phyloP scores from a whole-genome alignment of 192 early-diverging fungal genomes.

The Entomortierella lignicola region DNA sequence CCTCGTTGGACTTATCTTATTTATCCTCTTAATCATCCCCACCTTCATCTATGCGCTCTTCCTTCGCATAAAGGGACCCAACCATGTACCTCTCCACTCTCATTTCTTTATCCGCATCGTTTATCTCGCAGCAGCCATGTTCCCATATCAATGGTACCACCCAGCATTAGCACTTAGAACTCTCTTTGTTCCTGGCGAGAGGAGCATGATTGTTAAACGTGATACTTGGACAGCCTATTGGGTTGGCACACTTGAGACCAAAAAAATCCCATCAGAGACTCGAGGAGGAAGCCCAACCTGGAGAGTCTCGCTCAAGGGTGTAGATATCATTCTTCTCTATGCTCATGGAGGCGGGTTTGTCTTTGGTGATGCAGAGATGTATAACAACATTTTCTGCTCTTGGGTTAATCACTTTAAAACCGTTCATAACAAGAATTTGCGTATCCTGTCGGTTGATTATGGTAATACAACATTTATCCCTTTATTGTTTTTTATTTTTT shows the following conservation, averaged over 20 bases:
- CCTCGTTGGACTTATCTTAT: slow-evolving; percentile 31
- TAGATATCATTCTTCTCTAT: slow-evolving; percentile 46
- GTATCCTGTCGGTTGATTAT: slow-evolving; percentile 48
- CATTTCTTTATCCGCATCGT: slow-evolving; percentile 47
- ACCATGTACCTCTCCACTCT: slow-evolving; percentile 37
- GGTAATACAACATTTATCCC: slow-evolving; percentile 13
- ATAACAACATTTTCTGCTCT: slow-evolving; percentile 55
- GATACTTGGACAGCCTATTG: slow-evolving; percentile 49
- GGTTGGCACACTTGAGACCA: slow-evolving; percentile 53
- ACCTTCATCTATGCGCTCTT: slow-evolving; percentile 27
- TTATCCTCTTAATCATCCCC: slow-evolving; percentile 37
- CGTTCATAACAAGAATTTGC: slow-evolving; percentile 47
- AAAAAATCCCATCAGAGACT: slow-evolving; percentile 49
- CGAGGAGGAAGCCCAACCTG: slow-evolving; percentile 45
- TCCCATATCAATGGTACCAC: slow-evolving; percentile 49
- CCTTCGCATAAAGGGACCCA: slow-evolving; percentile 24
- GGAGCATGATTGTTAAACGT: slow-evolving; percentile 46
- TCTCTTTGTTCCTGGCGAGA: slow-evolving; percentile 36
- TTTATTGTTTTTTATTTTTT: neutral
- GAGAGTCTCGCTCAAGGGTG: slow-evolving; percentile 49
- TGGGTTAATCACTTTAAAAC: slow-evolving; percentile 51
- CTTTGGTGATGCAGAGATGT: slow-evolving; percentile 55
- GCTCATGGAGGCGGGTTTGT: slow-evolving; percentile 53
- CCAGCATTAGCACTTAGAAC: slow-evolving; percentile 40
- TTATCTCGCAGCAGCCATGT: slow-evolving; percentile 50